Evolutionary conservation across 345 rosid species (phyloP).

Genomic region (Combretum micranthum): DNA sequence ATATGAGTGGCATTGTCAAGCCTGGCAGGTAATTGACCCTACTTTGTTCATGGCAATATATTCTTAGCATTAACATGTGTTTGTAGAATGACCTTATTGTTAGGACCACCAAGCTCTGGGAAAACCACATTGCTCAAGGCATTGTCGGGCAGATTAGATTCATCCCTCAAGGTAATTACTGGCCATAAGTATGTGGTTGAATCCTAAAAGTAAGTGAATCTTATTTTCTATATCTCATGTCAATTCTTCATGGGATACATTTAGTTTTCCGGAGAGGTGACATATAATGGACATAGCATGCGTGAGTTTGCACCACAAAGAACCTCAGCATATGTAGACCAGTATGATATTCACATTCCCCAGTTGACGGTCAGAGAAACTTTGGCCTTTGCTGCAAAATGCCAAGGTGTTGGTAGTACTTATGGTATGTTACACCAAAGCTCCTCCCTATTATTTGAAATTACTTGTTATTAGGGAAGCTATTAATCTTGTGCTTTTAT

Average conservation of each 20-base stretch:
- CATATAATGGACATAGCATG: constrained; percentile 12
- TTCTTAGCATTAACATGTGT: neutral
- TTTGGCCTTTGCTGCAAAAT: constrained; percentile 12
- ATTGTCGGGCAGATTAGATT: constrained; percentile 7
- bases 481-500: too few relatives aligned
- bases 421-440: constrained; percentile 5
- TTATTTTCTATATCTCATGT: neutral
- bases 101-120: constrained; percentile 19
- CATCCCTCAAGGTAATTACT: constrained; percentile 1
- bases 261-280: constrained; percentile 11
- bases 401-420: constrained; percentile 11
- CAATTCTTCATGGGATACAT: neutral
- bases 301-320: constrained; percentile 15
- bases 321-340: constrained; percentile 14
- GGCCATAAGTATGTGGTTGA: too few relatives aligned
- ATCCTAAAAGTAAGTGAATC: too few relatives aligned
- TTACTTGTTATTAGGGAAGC: too few relatives aligned
- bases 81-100: constrained; percentile 13
- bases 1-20: constrained; percentile 12
- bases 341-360: constrained; percentile 15
- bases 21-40: constrained; percentile 9
- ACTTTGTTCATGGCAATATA: neutral
- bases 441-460: neutral
- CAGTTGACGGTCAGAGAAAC: constrained; percentile 19
- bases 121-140: constrained; percentile 16